Evolutionary conservation across 2,329 filamentous ascomycete genomes (phyloP), one percentile per base, ranked within the genome.

Genomic region (Talaromyces sp.): DNA sequence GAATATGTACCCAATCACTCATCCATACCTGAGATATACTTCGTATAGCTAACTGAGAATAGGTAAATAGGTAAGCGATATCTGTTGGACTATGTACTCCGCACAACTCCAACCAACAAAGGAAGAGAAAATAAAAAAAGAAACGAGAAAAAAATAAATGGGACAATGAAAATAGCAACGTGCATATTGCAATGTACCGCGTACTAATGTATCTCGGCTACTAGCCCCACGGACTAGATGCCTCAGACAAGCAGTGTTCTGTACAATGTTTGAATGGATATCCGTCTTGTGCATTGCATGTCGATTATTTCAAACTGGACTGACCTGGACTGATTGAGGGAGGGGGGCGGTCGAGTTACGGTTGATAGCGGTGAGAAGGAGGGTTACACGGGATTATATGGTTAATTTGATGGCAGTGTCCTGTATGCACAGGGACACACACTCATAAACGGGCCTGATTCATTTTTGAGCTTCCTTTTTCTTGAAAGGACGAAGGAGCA

Each of bases 231-330:
- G 33, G 48, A 39, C 19, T 35, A 39, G 35, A 22, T 51, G 37
- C 55, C 31, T 48, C 39, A 41, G 36, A 11, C 13, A 50, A 22
- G 31, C 19, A 40, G 11, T 48, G 7, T 8, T 46, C 53, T 51
- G 48, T 31, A 17, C 10, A 19, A 17, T 4, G 3, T 4, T 7
- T 28, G 25, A 28, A 7, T 28, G 25, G 7, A 28, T n/a, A n/a
- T n/a, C n/a, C n/a, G n/a, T n/a, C n/a, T n/a, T 19, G 5, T 10
- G 41, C 43, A 46, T 48, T 48, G 45, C n/a, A 17, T 19, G 36
- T 28, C 35, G 13, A 46, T 15, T 35, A 59, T 59, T 59, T 59
- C 45, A 53, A 56, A 37, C 31, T 52, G 57, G 57, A 31, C 57
- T 56, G 57, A 15, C 35, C 19, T 22, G 45, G 25, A n/a, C 45